These are phyloP conservation scores for Yamadazyma friedrichii DNA, from an alignment of 1,139 yeast species.

Conservation along the genomic window DNA sequence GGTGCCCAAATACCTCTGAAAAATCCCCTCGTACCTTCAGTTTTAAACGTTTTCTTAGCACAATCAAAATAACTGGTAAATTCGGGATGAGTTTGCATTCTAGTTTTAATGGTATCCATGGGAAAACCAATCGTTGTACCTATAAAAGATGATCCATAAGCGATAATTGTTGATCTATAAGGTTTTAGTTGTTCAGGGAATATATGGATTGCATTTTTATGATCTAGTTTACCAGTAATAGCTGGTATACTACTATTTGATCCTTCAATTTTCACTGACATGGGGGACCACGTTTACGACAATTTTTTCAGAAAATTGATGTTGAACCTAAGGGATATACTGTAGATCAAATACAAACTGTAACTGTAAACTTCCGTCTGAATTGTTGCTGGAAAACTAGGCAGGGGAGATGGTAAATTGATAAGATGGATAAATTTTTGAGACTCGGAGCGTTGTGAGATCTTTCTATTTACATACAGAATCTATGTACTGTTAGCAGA, in stretches of 20 bases:
- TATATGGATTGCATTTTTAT: slow-evolving; percentile 37
- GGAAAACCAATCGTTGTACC: slow-evolving; percentile 82
- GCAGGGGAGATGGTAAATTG: too few relatives aligned
- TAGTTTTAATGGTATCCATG: slow-evolving; percentile 76
- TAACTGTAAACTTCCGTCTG: too few relatives aligned
- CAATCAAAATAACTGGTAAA: slow-evolving; percentile 62
- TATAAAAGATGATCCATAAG: slow-evolving; percentile 63
- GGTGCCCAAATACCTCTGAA: slow-evolving; percentile 80
- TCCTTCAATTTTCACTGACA: slow-evolving; percentile 4
- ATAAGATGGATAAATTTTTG: too few relatives aligned
- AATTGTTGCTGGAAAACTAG: too few relatives aligned
- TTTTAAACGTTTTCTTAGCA: slow-evolving; percentile 49
- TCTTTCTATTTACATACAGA: too few relatives aligned
- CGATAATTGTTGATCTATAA: slow-evolving; percentile 56
- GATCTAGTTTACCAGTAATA: slow-evolving; percentile 42
- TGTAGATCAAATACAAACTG: too few relatives aligned
- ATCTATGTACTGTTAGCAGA: background rate
- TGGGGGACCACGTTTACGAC: background rate
- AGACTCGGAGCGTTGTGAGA: too few relatives aligned
- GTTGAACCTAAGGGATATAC: too few relatives aligned
- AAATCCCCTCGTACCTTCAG: slow-evolving; percentile 71
- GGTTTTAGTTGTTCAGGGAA: slow-evolving; percentile 55
- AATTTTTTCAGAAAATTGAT: too few relatives aligned
- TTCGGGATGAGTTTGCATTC: slow-evolving; percentile 74
- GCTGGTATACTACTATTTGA: slow-evolving; percentile 33